These are phyloP conservation scores for Tulasnella sp. DNA, from an alignment of 768 basidiomycete genomes.

Conservation along the genomic window DNA sequence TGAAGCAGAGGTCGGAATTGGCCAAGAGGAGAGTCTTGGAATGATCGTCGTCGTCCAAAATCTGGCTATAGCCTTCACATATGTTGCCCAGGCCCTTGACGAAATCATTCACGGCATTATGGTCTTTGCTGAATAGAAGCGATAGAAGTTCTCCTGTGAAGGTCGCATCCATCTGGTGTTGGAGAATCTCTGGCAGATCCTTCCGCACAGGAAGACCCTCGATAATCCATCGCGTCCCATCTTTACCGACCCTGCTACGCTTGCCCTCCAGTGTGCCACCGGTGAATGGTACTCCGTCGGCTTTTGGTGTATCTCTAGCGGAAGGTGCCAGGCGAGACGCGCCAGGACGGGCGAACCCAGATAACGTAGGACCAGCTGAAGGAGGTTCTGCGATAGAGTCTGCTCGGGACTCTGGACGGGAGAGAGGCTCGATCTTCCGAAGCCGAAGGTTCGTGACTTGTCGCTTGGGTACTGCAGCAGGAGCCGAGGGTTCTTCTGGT, in stretches of 20 bases:
- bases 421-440: slow-evolving; percentile 36
- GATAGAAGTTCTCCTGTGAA: slow-evolving; percentile 61
- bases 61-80: slow-evolving; percentile 49
- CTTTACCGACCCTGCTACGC: slow-evolving; percentile 55
- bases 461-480: slow-evolving; percentile 26
- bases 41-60: slow-evolving; percentile 29
- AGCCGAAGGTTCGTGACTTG: slow-evolving; percentile 48
- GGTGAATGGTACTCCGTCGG: slow-evolving; percentile 34
- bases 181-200: slow-evolving; percentile 75
- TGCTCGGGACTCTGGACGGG: slow-evolving; percentile 37
- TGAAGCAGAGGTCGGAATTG: slow-evolving; percentile 82
- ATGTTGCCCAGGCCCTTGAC: slow-evolving; percentile 62
- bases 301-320: slow-evolving; percentile 26
- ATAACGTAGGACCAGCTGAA: slow-evolving; percentile 16
- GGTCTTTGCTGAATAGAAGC: slow-evolving; percentile 87
- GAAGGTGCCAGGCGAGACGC: slow-evolving; percentile 31
- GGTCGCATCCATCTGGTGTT: slow-evolving; percentile 84
- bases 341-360: slow-evolving; percentile 30
- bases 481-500: slow-evolving; percentile 13
- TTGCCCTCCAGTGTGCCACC: slow-evolving; percentile 50
- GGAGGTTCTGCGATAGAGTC: slow-evolving; percentile 30
- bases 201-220: slow-evolving; percentile 73
- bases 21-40: slow-evolving; percentile 57
- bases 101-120: slow-evolving; percentile 88
- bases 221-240: slow-evolving; percentile 70